Evolutionary conservation across 169 alveolate genomes (phyloP), one percentile per base, ranked within the genome.

Genomic region (Cryptosporidium tyzzeri): DNA sequence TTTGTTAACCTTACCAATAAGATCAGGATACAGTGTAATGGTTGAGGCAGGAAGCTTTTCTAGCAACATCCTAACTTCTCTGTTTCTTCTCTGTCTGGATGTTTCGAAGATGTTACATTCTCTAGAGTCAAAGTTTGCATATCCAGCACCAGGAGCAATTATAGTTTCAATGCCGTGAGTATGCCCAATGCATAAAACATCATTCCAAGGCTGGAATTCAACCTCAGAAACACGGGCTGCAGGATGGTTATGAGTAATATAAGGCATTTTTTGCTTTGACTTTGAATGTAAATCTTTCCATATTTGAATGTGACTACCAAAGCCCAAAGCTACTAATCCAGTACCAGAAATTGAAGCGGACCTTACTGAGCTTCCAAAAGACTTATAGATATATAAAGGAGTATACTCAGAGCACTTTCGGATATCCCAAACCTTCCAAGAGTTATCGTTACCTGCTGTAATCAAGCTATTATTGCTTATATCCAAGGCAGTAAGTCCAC

Each of bases 61-160:
- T 37, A 98, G 91, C 26, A 98, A 80, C 70, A 93, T 93, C 45
- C 95, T 95, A 31, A 98, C 97, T 92, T 95, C 97, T 58, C 94
- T 93, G 91, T 98, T 98, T 91, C 92, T 75, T 41, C 95, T 94
- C 80, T 95, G 95, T 80, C 95, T 95, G 53, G 86, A 92, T 29
- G 97, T 95, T 85, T 96, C 95, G 85, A 91, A 96, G 6, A 97
- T 97, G 84, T 96, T 95, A 33, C 93, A 89, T 74, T 93, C 98
- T 65, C 92, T 93, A 0, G 98, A 94, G 70, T 97, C 99, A 75
- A 95, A 96, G 91, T 97, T 97, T 18, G 99, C 98, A 61, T 93
- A 87, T 4, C 99, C 99, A 33, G 98, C 91, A 14, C 99, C 99
- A 0, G 99, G 99, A 10, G 97, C 94, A n/a, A 97, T 80, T 16